Percentiles rank a stretch among this genome's conserved stretches.
Evolutionary conservation across 129 eudicot genomes (phyloP).

Genomic region (Ambrosia artemisiifolia): DNA sequence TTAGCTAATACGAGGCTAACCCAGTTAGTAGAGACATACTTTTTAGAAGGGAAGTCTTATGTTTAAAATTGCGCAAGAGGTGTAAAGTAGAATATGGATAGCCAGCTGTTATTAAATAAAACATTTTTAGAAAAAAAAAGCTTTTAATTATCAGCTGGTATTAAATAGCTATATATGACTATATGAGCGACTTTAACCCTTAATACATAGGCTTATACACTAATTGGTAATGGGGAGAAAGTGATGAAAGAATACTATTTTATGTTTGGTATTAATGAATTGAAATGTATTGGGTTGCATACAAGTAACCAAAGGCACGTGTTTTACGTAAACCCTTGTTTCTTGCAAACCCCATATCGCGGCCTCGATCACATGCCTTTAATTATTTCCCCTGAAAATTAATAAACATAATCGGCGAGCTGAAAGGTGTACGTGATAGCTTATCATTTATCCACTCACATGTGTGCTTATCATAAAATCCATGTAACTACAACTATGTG

Average conservation of each 20-base stretch:
- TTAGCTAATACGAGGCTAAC: no score
- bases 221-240: background rate
- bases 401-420: background rate
- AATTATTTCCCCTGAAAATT: background rate
- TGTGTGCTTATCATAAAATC: background rate
- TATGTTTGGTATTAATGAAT: background rate
- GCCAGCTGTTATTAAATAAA: no score
- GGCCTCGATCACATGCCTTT: background rate
- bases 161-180: no score
- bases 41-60: no score
- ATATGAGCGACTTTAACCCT: no score
- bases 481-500: background rate
- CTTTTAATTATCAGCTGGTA: no score
- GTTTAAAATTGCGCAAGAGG: no score
- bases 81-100: no score
- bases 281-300: background rate
- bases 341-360: background rate
- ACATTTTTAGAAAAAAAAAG: no score
- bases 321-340: constrained; percentile 4
- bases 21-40: no score
- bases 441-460: background rate
- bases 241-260: background rate
- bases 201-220: no score
- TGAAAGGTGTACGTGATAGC: background rate
- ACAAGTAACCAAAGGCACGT: background rate